A percentile compares a stretch with the other conserved stretches of the same genome.
These are phyloP conservation scores for Hura crepitans DNA, from an alignment of 441 rosid genomes.

Conservation along the genomic window DNA sequence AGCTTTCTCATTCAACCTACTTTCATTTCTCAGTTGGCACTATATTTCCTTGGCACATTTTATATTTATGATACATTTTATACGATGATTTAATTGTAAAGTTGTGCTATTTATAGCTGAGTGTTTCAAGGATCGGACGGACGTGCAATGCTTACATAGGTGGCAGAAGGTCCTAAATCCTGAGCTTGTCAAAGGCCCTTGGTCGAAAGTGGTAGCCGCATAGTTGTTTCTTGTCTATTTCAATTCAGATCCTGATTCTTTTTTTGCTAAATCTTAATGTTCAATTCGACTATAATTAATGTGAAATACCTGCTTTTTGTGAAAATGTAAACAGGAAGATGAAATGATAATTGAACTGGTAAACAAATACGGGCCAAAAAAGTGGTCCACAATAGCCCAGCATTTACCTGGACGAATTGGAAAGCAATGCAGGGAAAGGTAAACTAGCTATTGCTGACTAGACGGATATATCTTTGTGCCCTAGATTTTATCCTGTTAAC, in stretches of 20 bases:
- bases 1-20: neutral
- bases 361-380: constrained; percentile 77
- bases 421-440: constrained; percentile 98
- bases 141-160: constrained; percentile 98
- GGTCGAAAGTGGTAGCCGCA: constrained; percentile 88
- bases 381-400: constrained; percentile 96
- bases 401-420: constrained; percentile 97
- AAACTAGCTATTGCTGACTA: constrained; percentile 11
- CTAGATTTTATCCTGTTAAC: neutral
- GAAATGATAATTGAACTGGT: constrained; percentile 77
- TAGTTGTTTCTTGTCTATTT: constrained; percentile 17
- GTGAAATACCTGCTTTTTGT: neutral
- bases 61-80: neutral
- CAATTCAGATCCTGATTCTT: neutral
- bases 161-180: constrained; percentile 99
- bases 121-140: constrained; percentile 97
- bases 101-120: constrained; percentile 60
- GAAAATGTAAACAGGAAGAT: constrained; percentile 64
- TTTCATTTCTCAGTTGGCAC: constrained; percentile 9
- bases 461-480: neutral
- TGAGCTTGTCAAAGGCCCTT: constrained; percentile 97
- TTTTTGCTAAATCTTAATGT: neutral
- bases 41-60: neutral
- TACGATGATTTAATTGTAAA: constrained; percentile 30
- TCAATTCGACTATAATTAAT: neutral